These are phyloP conservation scores for Metarhizium anisopliae DNA, from an alignment of 2,329 filamentous ascomycete genomes.

Conservation along the genomic window DNA sequence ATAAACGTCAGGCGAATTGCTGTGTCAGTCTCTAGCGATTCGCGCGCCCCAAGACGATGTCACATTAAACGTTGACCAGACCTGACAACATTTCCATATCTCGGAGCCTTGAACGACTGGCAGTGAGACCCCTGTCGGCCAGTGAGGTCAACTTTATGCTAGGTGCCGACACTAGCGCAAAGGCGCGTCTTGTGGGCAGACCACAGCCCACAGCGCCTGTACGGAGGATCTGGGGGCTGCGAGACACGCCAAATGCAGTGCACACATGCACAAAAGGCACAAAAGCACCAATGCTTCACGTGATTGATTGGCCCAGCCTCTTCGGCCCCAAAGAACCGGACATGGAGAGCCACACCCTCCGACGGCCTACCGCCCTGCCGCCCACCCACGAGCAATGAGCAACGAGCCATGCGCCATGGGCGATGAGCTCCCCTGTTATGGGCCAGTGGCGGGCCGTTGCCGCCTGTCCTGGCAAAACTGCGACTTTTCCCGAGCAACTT, in stretches of 20 bases:
- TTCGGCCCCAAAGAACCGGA: not conserved
- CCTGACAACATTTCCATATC: not conserved
- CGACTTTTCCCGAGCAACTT: constrained; percentile 37
- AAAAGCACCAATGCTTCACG: not conserved
- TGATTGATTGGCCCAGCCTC: not conserved
- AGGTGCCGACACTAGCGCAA: not conserved
- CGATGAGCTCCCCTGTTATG: not conserved
- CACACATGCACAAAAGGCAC: too few relatives aligned
- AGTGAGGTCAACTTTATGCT: not conserved
- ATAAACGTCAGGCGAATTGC: not conserved
- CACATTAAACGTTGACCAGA: not conserved
- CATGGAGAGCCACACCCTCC: not conserved
- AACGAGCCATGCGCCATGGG: too few relatives aligned
- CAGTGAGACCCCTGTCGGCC: not conserved
- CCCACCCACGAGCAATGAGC: not conserved
- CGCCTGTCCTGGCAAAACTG: constrained; percentile 28
- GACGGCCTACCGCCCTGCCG: too few relatives aligned
- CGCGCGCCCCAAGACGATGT: not conserved
- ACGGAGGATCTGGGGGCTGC: too few relatives aligned
- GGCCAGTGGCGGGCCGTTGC: constrained; percentile 5
- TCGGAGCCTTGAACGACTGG: not conserved
- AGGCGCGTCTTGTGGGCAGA: too few relatives aligned
- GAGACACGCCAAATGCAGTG: too few relatives aligned
- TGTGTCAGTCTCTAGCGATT: not conserved
- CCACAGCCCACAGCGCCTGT: too few relatives aligned